These are phyloP conservation scores for Macrolepiota dolichaula DNA, from an alignment of 768 basidiomycete species.

Conservation along the genomic window DNA sequence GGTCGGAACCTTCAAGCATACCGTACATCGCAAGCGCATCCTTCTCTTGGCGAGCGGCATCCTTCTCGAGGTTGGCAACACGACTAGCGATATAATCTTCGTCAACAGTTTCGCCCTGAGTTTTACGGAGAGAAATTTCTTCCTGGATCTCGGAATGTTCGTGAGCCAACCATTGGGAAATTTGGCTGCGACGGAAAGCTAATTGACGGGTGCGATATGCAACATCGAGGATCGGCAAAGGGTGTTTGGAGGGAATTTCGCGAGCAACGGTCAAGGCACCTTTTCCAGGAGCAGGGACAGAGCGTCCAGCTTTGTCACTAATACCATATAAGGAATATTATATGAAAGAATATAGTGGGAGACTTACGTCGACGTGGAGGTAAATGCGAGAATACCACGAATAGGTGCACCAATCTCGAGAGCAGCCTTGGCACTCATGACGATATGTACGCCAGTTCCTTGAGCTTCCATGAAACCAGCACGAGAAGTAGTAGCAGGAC, in stretches of 20 bases:
- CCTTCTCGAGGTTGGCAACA: conserved; percentile 82
- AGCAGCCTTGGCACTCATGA: conserved; percentile 97
- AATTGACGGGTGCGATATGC: conserved; percentile 93
- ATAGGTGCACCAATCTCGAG: conserved; percentile 92
- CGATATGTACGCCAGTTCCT: conserved; percentile 93
- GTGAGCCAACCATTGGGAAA: conserved; percentile 90
- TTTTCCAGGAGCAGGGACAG: conserved; percentile 93
- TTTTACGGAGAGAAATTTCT: conserved; percentile 65
- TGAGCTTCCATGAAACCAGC: conserved; percentile 96
- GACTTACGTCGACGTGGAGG: conserved; percentile 90
- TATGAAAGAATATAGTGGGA: background rate
- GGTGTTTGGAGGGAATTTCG: conserved; percentile 75
- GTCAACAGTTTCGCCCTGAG: conserved; percentile 46
- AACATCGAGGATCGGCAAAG: conserved; percentile 77
- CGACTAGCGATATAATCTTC: conserved; percentile 74
- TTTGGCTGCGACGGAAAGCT: conserved; percentile 91
- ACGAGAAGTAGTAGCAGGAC: conserved; percentile 94
- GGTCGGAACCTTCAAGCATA: conserved; percentile 88
- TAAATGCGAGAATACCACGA: conserved; percentile 91
- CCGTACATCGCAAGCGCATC: conserved; percentile 92
- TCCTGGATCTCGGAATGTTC: conserved; percentile 83
- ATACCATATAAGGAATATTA: background rate
- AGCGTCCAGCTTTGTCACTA: conserved; percentile 98
- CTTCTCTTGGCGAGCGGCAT: conserved; percentile 89
- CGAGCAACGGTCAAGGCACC: conserved; percentile 89